Base-by-base conservation (phyloP, 2,329 filamentous ascomycete species). In the Xenosphaeropsis pyriputrescens region DNA sequence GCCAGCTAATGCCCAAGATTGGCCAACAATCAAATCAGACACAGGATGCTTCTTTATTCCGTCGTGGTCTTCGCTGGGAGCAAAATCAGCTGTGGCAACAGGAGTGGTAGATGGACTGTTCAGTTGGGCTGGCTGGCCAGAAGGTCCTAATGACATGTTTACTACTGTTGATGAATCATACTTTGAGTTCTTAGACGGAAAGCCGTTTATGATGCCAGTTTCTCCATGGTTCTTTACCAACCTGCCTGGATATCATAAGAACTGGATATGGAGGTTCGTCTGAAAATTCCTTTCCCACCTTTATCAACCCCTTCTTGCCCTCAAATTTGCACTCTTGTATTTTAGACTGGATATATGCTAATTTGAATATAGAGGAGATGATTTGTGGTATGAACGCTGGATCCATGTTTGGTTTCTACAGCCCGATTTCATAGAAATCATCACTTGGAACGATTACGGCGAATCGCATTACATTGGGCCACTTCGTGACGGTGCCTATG, bases 191-290 rank as follows among this genome's bases (percentile, higher is more conserved):
- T 36, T 43, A 17, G 22, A 36, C 18, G 38, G 31, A 13, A 37
- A 36, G 17, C 41, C 41, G 6, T 45, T 43, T 35, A 43, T 45
- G 38, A 43, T 41, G 63, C 57, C 64, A 0, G 61, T 68, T 13
- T 64, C 65, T 0, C 67, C 68, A 1, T 71, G 67, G 67, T 72
- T 72, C 51, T 72, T 63, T 50, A 73, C 72, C 31, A 67, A 74
- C 42, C 18, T 42, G 4, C 64, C 68, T 0, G 42, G 39, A n/a
- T 42, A 36, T 31, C 16, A 32, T 11, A 39, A 79, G 57, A 73
- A 75, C 49, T 77, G 72, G 71, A 55, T 74, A 6, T 78, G 68
- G 59, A 71, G n/a, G n/a, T n/a, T n/a, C n/a, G n/a, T n/a, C n/a
- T n/a, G n/a, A n/a, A n/a, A n/a, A n/a, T n/a, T n/a, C n/a, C n/a